Conservation (phyloP, 2,329 filamentous ascomycete species). For the Calycina herbarum region DNA sequence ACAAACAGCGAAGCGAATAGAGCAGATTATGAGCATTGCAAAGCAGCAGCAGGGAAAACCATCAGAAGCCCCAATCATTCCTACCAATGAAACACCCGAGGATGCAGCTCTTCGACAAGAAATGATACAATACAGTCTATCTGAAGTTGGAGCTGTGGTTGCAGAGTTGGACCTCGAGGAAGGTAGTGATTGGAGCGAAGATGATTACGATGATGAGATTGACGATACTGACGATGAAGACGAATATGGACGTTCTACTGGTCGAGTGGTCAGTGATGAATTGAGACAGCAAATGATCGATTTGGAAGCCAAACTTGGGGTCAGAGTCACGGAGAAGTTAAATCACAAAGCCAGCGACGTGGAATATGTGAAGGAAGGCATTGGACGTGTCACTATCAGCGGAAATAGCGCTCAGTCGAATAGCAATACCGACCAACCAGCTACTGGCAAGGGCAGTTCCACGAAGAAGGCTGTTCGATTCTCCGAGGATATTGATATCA, state of each 20-base stretch:
- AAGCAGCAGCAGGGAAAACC: conserved; percentile 50
- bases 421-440: conserved; percentile 18
- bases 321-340: conserved; percentile 54
- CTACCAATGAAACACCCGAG: conserved; percentile 74
- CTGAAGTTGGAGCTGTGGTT: conserved; percentile 87
- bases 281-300: conserved; percentile 75
- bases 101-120: conserved; percentile 79
- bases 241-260: conserved; percentile 73
- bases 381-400: conserved; percentile 57
- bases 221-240: conserved; percentile 60
- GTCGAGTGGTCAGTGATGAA: conserved; percentile 71
- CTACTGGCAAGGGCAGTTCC: background rate
- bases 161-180: conserved; percentile 87
- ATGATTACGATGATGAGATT: conserved; percentile 52
- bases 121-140: conserved; percentile 87
- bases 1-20: conserved; percentile 43
- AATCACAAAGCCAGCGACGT: conserved; percentile 46
- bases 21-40: conserved; percentile 57
- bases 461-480: conserved; percentile 77
- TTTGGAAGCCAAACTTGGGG: conserved; percentile 73
- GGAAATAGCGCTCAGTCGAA: conserved; percentile 16
- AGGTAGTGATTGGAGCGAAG: conserved; percentile 55
- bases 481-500: conserved; percentile 71
- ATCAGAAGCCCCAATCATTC: conserved; percentile 54
- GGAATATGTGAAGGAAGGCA: conserved; percentile 48